Conservation (phyloP, 1,139 yeast species). For the Hemisphaericaspora xylanilytica region DNA sequence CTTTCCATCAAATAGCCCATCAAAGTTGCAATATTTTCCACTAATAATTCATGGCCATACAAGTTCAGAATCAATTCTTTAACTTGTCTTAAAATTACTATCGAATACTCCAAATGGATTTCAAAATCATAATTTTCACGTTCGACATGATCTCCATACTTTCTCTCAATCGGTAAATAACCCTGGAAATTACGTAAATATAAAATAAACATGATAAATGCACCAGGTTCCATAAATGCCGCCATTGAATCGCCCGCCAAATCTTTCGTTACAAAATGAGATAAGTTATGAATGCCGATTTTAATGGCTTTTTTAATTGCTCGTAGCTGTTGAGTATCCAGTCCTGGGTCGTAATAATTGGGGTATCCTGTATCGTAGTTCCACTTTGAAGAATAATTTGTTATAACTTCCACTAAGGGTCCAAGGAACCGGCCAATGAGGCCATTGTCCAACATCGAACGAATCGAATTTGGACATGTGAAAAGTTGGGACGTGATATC, state of each 20-base stretch:
- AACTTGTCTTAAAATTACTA: conserved; percentile 47
- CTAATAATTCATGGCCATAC: conserved; percentile 18
- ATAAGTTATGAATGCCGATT: conserved; percentile 42
- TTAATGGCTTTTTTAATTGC: conserved; percentile 31
- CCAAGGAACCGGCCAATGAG: conserved; percentile 43
- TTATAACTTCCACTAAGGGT: conserved; percentile 48
- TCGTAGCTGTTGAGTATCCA: conserved; percentile 14
- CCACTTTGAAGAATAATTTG: conserved; percentile 31
- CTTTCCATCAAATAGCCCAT: conserved; percentile 19
- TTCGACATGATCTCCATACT: conserved; percentile 68
- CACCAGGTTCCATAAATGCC: conserved; percentile 26
- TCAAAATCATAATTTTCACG: conserved; percentile 50
- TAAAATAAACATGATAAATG: conserved; percentile 37
- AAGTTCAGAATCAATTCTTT: conserved; percentile 41
- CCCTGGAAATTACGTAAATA: conserved; percentile 56
- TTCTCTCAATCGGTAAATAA: conserved; percentile 53
- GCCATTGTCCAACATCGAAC: conserved; percentile 35
- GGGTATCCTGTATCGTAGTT: conserved; percentile 29
- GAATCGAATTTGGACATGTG: conserved; percentile 60
- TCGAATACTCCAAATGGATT: conserved; percentile 47
- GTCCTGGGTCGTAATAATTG: conserved; percentile 26
- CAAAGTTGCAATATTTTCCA: conserved; percentile 19
- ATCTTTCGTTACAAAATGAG: conserved; percentile 41
- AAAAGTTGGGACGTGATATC: conserved; percentile 62
- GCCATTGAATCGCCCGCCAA: conserved; percentile 20